These are phyloP conservation scores for Laetiporus sulphureus DNA, from an alignment of 1,284 basidiomycete genomes.

Conservation along the genomic window DNA sequence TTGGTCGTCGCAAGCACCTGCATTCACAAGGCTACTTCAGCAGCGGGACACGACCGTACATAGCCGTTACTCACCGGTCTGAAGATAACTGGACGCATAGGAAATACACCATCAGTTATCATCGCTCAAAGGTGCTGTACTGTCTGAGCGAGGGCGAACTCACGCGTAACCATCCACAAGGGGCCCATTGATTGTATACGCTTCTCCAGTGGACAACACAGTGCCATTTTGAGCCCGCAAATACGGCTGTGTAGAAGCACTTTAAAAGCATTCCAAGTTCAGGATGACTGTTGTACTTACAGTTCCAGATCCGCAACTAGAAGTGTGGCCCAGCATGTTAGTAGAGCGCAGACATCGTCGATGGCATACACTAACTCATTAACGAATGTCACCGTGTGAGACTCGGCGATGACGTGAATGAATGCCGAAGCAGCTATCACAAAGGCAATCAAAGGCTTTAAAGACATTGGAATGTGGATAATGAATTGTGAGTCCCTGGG, in stretches of 20 bases:
- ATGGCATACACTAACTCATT: conserved; percentile 21
- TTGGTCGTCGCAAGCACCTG: background rate
- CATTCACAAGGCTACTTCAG: background rate
- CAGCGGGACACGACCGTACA: background rate
- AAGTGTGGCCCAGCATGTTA: too few species aligned
- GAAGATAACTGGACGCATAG: conserved; percentile 14
- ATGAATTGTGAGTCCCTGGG: too few species aligned
- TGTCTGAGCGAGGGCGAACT: background rate
- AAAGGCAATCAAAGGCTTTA: background rate
- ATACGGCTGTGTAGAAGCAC: conserved; percentile 11
- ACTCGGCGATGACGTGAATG: conserved; percentile 1
- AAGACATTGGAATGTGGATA: too few species aligned
- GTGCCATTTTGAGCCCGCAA: conserved; percentile 13
- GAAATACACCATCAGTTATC: too few species aligned
- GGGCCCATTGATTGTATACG: conserved; percentile 9
- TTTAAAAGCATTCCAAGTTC: background rate
- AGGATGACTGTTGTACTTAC: background rate
- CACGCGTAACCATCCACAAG: conserved; percentile 14
- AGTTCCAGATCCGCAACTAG: conserved; percentile 5
- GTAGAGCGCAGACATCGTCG: too few species aligned
- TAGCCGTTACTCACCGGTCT: conserved; percentile 6
- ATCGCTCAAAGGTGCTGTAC: background rate
- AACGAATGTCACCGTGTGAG: conserved; percentile 6
- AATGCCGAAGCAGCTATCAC: background rate
- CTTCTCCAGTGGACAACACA: background rate